A percentile compares a stretch with the other conserved stretches of the same genome.
These are phyloP conservation scores for Leccinellum rugosiceps DNA, from an alignment of 768 basidiomycete species.

Conservation along the genomic window DNA sequence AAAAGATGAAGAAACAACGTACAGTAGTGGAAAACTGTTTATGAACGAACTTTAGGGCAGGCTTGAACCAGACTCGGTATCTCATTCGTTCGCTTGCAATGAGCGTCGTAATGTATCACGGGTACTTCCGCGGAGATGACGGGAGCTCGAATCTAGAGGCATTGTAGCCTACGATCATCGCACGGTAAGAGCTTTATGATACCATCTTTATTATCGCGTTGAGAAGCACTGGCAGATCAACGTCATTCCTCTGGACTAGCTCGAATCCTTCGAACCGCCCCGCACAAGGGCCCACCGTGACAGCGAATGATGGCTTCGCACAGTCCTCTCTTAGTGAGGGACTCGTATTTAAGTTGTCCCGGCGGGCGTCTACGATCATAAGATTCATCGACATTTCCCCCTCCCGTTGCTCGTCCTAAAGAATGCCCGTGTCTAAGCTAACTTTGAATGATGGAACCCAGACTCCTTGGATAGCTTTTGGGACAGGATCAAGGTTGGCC, in stretches of 20 bases:
- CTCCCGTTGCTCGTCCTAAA: not conserved
- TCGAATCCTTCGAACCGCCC: not conserved
- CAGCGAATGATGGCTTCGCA: slow-evolving; percentile 5
- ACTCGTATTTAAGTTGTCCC: slow-evolving; percentile 5
- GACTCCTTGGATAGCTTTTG: slow-evolving; percentile 59
- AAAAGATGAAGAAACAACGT: slow-evolving; percentile 48
- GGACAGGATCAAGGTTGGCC: slow-evolving; percentile 56
- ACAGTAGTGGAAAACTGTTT: not conserved
- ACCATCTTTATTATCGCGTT: too few species aligned
- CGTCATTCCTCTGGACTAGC: too few species aligned
- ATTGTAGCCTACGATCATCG: too few species aligned
- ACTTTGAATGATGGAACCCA: slow-evolving; percentile 53
- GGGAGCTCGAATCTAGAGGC: too few species aligned
- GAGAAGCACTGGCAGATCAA: too few species aligned
- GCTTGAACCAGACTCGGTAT: slow-evolving; percentile 16
- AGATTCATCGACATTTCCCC: slow-evolving; percentile 5
- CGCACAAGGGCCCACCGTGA: not conserved
- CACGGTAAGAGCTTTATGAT: too few species aligned
- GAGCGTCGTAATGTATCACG: too few species aligned
- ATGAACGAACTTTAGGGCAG: slow-evolving; percentile 44
- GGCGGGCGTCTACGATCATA: not conserved
- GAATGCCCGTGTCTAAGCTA: slow-evolving; percentile 32
- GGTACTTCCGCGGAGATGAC: too few species aligned
- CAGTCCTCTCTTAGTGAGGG: not conserved
- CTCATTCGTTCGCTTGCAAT: too few species aligned